phyloP scores from a whole-genome alignment of 306 rosid species.

The Vachellia collinsii region DNA sequence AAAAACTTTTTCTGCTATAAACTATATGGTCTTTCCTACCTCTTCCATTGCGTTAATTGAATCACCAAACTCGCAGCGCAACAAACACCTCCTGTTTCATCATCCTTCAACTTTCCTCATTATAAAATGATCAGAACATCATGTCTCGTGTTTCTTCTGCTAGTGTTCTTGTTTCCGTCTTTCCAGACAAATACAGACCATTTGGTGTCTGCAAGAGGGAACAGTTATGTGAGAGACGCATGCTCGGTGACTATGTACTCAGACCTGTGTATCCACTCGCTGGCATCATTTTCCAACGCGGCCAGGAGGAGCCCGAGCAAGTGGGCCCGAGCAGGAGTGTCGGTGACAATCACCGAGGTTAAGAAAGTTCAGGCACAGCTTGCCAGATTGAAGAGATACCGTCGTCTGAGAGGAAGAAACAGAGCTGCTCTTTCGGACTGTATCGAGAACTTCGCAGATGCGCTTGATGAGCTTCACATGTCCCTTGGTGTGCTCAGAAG shows the following conservation, averaged over 20 bases:
- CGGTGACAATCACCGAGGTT: conserved; percentile 60
- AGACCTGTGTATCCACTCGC: conserved; percentile 51
- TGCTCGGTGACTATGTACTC: conserved; percentile 63
- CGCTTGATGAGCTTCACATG: conserved; percentile 61
- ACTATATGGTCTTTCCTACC: conserved; percentile 19
- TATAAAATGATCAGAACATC: conserved; percentile 35
- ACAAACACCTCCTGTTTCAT: not conserved
- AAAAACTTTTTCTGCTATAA: conserved; percentile 4
- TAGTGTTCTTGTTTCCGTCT: conserved; percentile 33
- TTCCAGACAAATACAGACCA: conserved; percentile 26
- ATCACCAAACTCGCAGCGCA: conserved; percentile 21
- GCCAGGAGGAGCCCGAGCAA: conserved; percentile 58
- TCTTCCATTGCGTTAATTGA: conserved; percentile 6
- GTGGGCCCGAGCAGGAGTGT: conserved; percentile 76
- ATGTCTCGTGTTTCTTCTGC: conserved; percentile 22
- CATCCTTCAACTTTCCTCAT: conserved; percentile 17
- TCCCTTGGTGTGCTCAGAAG: conserved; percentile 59
- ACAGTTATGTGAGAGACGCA: conserved; percentile 51
- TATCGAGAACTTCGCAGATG: conserved; percentile 49
- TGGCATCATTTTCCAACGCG: conserved; percentile 51
- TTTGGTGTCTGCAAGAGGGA: conserved; percentile 38
- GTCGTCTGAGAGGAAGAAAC: conserved; percentile 39
- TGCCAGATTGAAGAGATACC: conserved; percentile 30
- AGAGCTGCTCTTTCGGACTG: conserved; percentile 61
- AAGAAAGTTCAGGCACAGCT: conserved; percentile 43